These are phyloP conservation scores for Straminergon stramineum DNA, from an alignment of 225 moss, liverwort and hornwort species.

Conservation along the genomic window DNA sequence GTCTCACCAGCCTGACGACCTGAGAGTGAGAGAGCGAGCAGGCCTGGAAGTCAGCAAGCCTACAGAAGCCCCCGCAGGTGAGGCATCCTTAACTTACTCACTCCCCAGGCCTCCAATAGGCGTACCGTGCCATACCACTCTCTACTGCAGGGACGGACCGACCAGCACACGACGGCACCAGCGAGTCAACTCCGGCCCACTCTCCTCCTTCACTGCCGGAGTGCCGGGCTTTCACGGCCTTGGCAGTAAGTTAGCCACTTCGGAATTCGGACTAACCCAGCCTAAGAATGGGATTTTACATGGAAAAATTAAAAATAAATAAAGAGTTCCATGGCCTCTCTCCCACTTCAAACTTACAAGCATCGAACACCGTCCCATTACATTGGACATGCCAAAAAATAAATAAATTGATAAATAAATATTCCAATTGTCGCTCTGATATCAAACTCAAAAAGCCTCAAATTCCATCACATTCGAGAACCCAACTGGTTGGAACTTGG, in stretches of 20 bases:
- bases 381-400: accelerated
- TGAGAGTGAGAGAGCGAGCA: neutral
- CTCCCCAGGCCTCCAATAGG: neutral
- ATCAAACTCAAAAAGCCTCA: neutral
- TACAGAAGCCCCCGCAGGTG: neutral
- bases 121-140: neutral
- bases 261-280: neutral
- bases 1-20: neutral
- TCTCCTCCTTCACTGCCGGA: neutral
- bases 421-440: neutral
- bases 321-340: neutral
- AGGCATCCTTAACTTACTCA: neutral
- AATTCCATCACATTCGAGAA: neutral
- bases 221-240: neutral
- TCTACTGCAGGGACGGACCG: neutral
- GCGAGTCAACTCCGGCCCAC: neutral
- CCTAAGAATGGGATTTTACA: neutral
- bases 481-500: accelerated
- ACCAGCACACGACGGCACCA: neutral
- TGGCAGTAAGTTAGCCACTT: neutral
- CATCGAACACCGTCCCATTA: neutral
- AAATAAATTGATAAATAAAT: neutral
- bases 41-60: neutral
- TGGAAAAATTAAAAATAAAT: too few relatives aligned
- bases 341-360: neutral